Conservation (phyloP, 257 asterid species). For the Salvia hispanica region DNA sequence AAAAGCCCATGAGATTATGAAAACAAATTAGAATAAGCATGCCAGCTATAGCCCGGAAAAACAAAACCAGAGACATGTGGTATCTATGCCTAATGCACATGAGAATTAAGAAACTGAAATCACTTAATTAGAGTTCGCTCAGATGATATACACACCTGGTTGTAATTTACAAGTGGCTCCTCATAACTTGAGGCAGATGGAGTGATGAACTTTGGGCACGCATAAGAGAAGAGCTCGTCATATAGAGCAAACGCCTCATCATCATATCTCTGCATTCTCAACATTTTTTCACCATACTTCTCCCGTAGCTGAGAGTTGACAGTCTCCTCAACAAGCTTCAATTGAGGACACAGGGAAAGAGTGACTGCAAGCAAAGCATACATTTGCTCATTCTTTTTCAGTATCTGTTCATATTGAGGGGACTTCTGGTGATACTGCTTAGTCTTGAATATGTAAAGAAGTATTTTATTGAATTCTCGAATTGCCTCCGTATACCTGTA, state of each 20-base stretch:
- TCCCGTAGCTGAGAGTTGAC: constrained; percentile 83
- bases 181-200: constrained; percentile 94
- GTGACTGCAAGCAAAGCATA: constrained; percentile 90
- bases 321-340: constrained; percentile 86
- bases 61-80: background rate
- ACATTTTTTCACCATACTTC: constrained; percentile 93
- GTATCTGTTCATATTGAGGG: constrained; percentile 89
- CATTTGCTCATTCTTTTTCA: constrained; percentile 99
- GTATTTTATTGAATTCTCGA: constrained; percentile 83
- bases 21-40: background rate
- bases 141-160: constrained; percentile 58
- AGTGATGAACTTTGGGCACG: constrained; percentile 98
- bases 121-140: background rate
- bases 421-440: constrained; percentile 97
- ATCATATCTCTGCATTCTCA: constrained; percentile 82
- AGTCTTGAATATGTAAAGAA: constrained; percentile 79
- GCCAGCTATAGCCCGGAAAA: background rate
- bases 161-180: constrained; percentile 96
- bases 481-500: constrained; percentile 87
- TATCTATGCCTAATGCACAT: background rate
- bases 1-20: constrained; percentile 33
- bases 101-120: background rate
- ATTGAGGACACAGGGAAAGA: constrained; percentile 91
- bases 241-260: constrained; percentile 83
- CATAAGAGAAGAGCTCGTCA: constrained; percentile 97